These are phyloP conservation scores for Talaromyces atroroseus DNA, from an alignment of 2,329 filamentous ascomycete species.

Conservation along the genomic window DNA sequence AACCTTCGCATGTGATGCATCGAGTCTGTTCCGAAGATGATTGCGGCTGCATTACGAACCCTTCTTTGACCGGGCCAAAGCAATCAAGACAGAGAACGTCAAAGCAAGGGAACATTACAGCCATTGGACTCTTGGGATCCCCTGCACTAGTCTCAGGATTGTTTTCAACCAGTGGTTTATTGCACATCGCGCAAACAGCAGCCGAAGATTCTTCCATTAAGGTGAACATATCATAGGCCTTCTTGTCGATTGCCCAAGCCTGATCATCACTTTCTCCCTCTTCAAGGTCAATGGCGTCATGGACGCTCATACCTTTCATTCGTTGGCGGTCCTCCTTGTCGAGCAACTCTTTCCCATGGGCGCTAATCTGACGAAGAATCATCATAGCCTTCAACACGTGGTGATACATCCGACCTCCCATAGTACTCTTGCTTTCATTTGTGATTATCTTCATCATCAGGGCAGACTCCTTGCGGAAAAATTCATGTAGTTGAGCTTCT, in stretches of 20 bases:
- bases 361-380: constrained; percentile 82
- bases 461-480: constrained; percentile 75
- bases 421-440: constrained; percentile 57
- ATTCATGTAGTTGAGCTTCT: constrained; percentile 73
- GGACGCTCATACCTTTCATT: constrained; percentile 73
- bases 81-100: constrained; percentile 78
- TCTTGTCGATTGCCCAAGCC: constrained; percentile 57
- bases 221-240: constrained; percentile 79
- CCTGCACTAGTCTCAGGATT: constrained; percentile 52
- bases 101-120: constrained; percentile 76
- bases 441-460: constrained; percentile 73
- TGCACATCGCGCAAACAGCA: constrained; percentile 68
- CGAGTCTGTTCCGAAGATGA: constrained; percentile 32
- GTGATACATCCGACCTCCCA: constrained; percentile 84
- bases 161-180: constrained; percentile 53
- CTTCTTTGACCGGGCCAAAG: constrained; percentile 52
- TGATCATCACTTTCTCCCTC: constrained; percentile 63
- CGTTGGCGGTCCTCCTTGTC: constrained; percentile 75
- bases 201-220: constrained; percentile 77
- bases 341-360: constrained; percentile 87
- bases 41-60: constrained; percentile 10
- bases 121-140: constrained; percentile 51
- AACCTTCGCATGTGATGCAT: constrained; percentile 65
- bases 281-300: constrained; percentile 83
- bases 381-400: constrained; percentile 89